Evolutionary conservation across 164 flowering plant species (phyloP).

Genomic region (Vitis vinifera): ASM3070453v1 NC_081822.1:9655001-9655500

Average conservation of each 20-base stretch:
- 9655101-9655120: conserved; percentile 17
- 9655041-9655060: conserved; percentile 22
- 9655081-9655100: conserved; percentile 9
- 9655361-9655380: conserved; percentile 11
- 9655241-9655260: conserved; percentile 14
- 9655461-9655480: conserved; percentile 5
- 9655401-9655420: conserved; percentile 25
- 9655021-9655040: conserved; percentile 38
- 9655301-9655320: conserved; percentile 9
- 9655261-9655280: conserved; percentile 23
- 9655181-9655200: conserved; percentile 44
- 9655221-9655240: conserved; percentile 13
- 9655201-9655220: conserved; percentile 39
- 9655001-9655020: conserved; percentile 55
- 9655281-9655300: conserved; percentile 4
- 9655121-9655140: conserved; percentile 17
- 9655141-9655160: conserved; percentile 32
- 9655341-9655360: conserved; percentile 21
- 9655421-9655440: conserved; percentile 77
- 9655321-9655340: conserved; percentile 26
- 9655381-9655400: conserved; percentile 7
- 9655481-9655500: conserved; percentile 1
- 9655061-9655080: conserved; percentile 19
- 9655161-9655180: conserved; percentile 47
- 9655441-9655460: conserved; percentile 80